phyloP scores from a whole-genome alignment of 768 basidiomycete species.

The Boletus insuetus region DNA sequence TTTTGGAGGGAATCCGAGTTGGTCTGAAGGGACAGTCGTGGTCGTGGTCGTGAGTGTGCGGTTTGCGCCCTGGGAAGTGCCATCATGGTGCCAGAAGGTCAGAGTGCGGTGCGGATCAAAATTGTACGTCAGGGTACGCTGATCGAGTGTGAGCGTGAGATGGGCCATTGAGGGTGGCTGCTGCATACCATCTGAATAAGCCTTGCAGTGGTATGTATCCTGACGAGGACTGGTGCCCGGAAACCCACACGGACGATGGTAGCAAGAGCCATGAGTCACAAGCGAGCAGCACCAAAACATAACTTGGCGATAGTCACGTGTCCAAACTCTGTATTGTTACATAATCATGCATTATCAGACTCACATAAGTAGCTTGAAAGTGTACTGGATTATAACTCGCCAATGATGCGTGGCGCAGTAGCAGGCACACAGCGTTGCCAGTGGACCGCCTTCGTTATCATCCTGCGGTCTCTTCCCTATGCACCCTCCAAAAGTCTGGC shows the following conservation, averaged over 20 bases:
- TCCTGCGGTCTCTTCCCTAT: neutral
- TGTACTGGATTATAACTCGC: too few species aligned
- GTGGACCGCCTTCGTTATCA: neutral
- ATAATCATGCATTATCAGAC: too few species aligned
- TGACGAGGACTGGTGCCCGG: neutral
- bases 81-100: neutral
- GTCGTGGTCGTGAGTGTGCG: constrained; percentile 3
- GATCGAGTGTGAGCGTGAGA: neutral
- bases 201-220: neutral
- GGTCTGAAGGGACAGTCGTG: constrained; percentile 23
- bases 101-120: neutral
- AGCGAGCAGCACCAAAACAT: too few species aligned
- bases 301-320: neutral
- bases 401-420: too few species aligned
- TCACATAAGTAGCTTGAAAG: too few species aligned
- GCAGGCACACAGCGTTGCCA: too few species aligned
- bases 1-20: constrained; percentile 27
- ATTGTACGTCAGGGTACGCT: neutral
- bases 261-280: constrained; percentile 1
- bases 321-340: too few species aligned
- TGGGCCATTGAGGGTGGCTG: too few species aligned
- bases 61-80: neutral
- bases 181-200: too few species aligned
- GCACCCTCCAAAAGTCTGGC: constrained; percentile 7
- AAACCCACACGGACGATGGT: neutral